A percentile compares a stretch with the other conserved stretches of the same genome.
phyloP scores from a whole-genome alignment of 1,284 basidiomycete species.

The Malassezia japonica region DNA sequence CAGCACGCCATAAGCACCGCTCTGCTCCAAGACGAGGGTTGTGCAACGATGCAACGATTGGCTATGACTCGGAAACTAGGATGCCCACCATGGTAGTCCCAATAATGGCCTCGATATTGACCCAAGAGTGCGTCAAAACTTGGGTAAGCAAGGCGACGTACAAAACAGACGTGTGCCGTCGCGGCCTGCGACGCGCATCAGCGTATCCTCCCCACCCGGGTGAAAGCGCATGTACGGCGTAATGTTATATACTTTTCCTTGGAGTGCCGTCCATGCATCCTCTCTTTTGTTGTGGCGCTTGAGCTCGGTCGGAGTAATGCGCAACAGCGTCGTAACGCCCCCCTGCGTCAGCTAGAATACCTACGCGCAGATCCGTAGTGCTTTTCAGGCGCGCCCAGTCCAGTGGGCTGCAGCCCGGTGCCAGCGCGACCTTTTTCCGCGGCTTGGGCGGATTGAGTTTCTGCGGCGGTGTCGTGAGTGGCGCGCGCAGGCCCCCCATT shows the following conservation, averaged over 20 bases:
- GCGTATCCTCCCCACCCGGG: constrained; percentile 82
- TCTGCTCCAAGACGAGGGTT: too few relatives aligned
- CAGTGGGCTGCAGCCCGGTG: constrained; percentile 79
- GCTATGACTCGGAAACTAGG: constrained; percentile 21
- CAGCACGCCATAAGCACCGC: too few relatives aligned
- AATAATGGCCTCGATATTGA: constrained; percentile 85
- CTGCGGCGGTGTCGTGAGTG: background rate
- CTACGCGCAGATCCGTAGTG: constrained; percentile 51
- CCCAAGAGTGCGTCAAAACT: constrained; percentile 66
- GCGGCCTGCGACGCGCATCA: constrained; percentile 89
- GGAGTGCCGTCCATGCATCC: constrained; percentile 87
- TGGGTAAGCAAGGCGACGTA: constrained; percentile 48
- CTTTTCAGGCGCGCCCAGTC: constrained; percentile 84
- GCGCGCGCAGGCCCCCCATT: background rate
- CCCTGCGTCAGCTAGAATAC: constrained; percentile 14
- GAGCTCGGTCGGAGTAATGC: constrained; percentile 73
- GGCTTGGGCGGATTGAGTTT: background rate
- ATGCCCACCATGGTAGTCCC: constrained; percentile 84
- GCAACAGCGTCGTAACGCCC: constrained; percentile 49
- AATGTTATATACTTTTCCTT: constrained; percentile 93
- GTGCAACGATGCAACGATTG: too few relatives aligned
- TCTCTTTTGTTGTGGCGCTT: constrained; percentile 71
- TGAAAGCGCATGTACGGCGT: constrained; percentile 85
- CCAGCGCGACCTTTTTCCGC: constrained; percentile 66
- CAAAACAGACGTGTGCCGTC: constrained; percentile 91